phyloP scores from a whole-genome alignment of 78 protist species.

The Guillardia theta region DNA sequence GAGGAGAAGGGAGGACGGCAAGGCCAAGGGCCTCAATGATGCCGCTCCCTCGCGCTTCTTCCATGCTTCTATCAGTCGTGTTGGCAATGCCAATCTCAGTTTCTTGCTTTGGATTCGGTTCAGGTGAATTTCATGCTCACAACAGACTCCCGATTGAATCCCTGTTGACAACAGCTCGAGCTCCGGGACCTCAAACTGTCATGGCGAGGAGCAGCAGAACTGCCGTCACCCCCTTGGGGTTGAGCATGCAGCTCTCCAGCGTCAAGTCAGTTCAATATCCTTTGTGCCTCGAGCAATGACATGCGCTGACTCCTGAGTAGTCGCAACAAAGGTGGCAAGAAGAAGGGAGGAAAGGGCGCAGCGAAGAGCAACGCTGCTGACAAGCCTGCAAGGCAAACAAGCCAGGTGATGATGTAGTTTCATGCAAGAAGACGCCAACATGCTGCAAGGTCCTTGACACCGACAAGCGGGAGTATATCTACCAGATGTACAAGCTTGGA shows the following conservation, averaged over 20 bases:
- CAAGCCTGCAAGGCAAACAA: not conserved
- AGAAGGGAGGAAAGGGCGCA: not conserved
- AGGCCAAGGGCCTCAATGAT: not conserved
- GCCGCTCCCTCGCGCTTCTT: not conserved
- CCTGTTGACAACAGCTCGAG: too few relatives aligned
- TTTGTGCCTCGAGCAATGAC: not conserved
- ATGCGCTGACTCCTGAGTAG: too few relatives aligned
- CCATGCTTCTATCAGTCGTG: not conserved
- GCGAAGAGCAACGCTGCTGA: not conserved
- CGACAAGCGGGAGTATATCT: conserved; percentile 7
- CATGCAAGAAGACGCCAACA: too few relatives aligned
- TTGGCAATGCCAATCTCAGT: not conserved
- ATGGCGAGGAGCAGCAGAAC: not conserved
- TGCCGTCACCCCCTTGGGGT: not conserved
- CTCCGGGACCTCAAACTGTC: too few relatives aligned
- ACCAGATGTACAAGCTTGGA: conserved; percentile 37
- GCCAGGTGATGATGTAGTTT: too few relatives aligned
- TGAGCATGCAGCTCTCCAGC: not conserved
- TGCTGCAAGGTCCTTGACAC: not conserved
- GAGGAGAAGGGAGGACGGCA: not conserved
- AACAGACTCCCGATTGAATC: not conserved
- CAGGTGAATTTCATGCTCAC: not conserved
- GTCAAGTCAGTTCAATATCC: too few relatives aligned
- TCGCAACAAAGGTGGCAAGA: not conserved
- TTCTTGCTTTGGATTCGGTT: not conserved